Conservation (phyloP, 2,329 filamentous ascomycete genomes). For the Botrytis porri region DNA sequence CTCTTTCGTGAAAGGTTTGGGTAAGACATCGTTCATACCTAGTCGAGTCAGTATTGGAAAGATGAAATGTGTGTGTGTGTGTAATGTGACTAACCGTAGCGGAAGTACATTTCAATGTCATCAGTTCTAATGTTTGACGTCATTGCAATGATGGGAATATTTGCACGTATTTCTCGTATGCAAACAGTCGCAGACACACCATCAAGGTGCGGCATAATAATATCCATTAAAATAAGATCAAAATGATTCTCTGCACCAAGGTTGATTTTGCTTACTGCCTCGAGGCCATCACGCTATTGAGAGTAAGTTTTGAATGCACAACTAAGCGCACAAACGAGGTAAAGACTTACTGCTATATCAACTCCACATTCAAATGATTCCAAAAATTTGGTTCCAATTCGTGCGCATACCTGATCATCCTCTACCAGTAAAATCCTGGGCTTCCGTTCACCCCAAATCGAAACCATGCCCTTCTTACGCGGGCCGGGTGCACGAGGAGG, state of each 20-base stretch:
- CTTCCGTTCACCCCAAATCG: constrained; percentile 57
- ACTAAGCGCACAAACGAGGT: background rate
- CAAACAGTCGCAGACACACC: constrained; percentile 92
- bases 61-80: constrained; percentile 6
- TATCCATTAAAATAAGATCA: constrained; percentile 80
- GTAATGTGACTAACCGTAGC: constrained; percentile 67
- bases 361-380: constrained; percentile 63
- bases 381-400: constrained; percentile 66
- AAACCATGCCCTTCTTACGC: constrained; percentile 42
- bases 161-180: constrained; percentile 80
- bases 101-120: constrained; percentile 95
- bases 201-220: constrained; percentile 96
- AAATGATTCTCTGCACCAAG: constrained; percentile 47
- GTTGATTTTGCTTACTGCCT: constrained; percentile 83
- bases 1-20: constrained; percentile 92
- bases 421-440: constrained; percentile 90
- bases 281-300: constrained; percentile 73
- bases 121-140: constrained; percentile 97
- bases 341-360: constrained; percentile 60
- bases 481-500: constrained; percentile 42
- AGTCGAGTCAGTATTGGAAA: constrained; percentile 36
- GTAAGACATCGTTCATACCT: constrained; percentile 98
- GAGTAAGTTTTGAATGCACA: constrained; percentile 24
- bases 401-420: constrained; percentile 66
- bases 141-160: constrained; percentile 93